Percentiles rank a stretch among this genome's conserved stretches.
Conservation (phyloP, 2,329 filamentous ascomycete genomes). For the Colletotrichum destructivum region DNA sequence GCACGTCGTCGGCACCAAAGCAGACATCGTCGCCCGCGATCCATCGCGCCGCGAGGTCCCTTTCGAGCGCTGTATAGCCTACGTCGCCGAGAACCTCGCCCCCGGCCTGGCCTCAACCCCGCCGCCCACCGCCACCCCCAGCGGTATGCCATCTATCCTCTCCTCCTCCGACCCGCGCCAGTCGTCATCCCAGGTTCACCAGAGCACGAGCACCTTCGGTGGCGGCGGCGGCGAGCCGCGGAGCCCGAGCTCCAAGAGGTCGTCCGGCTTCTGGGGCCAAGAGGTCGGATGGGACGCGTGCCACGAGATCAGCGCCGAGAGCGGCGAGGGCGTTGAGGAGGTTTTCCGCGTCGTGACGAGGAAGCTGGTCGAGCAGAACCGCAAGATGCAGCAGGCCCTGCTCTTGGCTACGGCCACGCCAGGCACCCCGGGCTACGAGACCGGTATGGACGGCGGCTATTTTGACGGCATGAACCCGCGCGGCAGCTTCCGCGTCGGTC, state of each 20-base stretch:
- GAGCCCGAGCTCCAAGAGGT: constrained; percentile 75
- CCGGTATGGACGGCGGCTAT: constrained; percentile 63
- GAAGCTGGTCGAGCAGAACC: constrained; percentile 76
- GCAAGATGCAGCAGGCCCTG: constrained; percentile 73
- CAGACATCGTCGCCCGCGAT: constrained; percentile 90
- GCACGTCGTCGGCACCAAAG: constrained; percentile 95
- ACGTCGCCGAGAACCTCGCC: constrained; percentile 92
- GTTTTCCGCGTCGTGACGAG: constrained; percentile 83
- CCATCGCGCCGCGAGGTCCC: constrained; percentile 85
- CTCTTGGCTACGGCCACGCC: constrained; percentile 68
- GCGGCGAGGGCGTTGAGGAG: constrained; percentile 95
- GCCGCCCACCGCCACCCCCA: constrained; percentile 72
- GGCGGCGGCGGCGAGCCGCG: constrained; percentile 66
- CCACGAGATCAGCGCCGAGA: constrained; percentile 95
- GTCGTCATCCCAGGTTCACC: constrained; percentile 35
- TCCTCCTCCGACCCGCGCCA: constrained; percentile 45
- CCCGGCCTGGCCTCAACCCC: constrained; percentile 78
- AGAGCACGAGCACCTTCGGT: constrained; percentile 47
- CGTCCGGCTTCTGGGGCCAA: constrained; percentile 88
- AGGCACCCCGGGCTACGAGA: constrained; percentile 63
- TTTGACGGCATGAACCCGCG: constrained; percentile 65
- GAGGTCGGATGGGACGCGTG: constrained; percentile 97
- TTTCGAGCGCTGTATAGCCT: constrained; percentile 95
- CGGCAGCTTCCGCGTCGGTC: constrained; percentile 70
- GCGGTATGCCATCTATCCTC: constrained; percentile 48